Base-by-base conservation (phyloP, 1,284 basidiomycete species). In the Cutaneotrichosporon sp. region DNA sequence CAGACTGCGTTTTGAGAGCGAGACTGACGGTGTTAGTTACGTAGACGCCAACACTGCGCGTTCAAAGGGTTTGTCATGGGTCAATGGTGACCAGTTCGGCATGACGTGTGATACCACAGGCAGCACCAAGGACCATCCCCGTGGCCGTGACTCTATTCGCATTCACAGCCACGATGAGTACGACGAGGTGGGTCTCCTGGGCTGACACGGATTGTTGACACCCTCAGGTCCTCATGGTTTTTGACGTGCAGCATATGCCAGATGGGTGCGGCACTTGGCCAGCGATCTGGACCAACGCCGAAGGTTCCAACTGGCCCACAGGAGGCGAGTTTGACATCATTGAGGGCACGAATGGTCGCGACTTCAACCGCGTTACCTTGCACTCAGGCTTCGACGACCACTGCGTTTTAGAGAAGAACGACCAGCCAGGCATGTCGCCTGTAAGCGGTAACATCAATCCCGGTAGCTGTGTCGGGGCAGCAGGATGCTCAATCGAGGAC, bases 321-420 rank as follows among this genome's bases (percentile, higher is more conserved):
- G 77, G 77, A 1, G 88, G 88, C 38, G 88, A 92, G 75, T 90
- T 92, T 41, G 90, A 92, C 72, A 89, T 90, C 55, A 77, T 90
- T 22, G 90, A 92, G 74, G 56, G 52, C 30, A 49, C 46, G 51
- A 83, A 88, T 66, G 47, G 39, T 22, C 15, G 46, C 17, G 17
- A 42, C 20, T 14, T 2, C 15, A 58, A 58, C 52, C 43, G 38
- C 38, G 33, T 52, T 33, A 51, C 52, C 2, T 9, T 52, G 48
- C 35, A 58, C 55, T 21, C 54, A 30, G 13, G 53, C 52, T 26
- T 41, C 39, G 20, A 68, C 84, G 81, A 61, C 78, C 80, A 68
- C 77, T 60, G 66, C 69, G 0, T 77, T 4, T 43, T 54, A 26
- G 59, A 59, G 8, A 26, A 50, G 23, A 49, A 37, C 12, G 21